These are phyloP conservation scores for Geosmithia morbida DNA, from an alignment of 2,329 filamentous ascomycete species.

Conservation along the genomic window DNA sequence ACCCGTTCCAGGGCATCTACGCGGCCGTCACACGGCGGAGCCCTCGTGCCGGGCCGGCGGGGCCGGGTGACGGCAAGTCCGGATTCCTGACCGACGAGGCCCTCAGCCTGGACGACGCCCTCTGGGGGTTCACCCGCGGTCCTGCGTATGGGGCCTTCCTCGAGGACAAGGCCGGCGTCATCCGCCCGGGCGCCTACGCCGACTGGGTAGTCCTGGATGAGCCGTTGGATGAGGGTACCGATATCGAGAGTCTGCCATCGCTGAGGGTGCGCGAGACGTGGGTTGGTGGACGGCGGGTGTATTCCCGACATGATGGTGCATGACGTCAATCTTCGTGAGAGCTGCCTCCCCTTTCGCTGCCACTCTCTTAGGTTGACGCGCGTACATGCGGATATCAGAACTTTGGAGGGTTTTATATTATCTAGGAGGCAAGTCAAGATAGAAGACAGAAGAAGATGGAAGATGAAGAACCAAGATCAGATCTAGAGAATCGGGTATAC, in stretches of 20 bases:
- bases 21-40: constrained; percentile 48
- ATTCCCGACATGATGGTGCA: constrained; percentile 11
- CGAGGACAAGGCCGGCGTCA: constrained; percentile 43
- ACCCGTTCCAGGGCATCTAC: constrained; percentile 55
- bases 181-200: constrained; percentile 45
- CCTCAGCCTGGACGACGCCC: constrained; percentile 41
- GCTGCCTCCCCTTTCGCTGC: no score
- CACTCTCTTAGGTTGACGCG: no score
- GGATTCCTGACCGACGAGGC: constrained; percentile 48
- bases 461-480: no score
- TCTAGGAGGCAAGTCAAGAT: no score
- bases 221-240: constrained; percentile 26
- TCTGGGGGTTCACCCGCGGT: constrained; percentile 46
- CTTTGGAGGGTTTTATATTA: no score
- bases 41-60: constrained; percentile 32
- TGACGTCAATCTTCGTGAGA: neutral
- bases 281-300: constrained; percentile 44
- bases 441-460: no score
- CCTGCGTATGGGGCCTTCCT: constrained; percentile 45
- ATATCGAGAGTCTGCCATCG: constrained; percentile 35
- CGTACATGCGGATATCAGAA: no score
- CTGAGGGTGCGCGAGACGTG: constrained; percentile 51
- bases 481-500: no score
- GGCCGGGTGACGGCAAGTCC: constrained; percentile 6
- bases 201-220: constrained; percentile 58